Base-by-base conservation (phyloP, 345 rosid genomes). In the Arabidopsis arenosa region DNA sequence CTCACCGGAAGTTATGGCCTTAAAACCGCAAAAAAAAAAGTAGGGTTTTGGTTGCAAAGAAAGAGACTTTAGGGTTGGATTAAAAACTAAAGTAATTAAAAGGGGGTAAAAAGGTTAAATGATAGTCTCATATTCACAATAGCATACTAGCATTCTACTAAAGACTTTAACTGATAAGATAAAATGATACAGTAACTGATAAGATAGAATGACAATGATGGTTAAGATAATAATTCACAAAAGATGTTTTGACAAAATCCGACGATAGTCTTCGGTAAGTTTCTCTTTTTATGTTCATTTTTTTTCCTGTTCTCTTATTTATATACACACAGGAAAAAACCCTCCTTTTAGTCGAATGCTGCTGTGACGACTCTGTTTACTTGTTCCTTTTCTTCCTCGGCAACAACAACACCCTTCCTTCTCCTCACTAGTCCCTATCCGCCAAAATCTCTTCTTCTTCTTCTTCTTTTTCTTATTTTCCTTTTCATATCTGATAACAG, bases 391-490 rank as follows among this genome's bases (percentile, higher is more conserved):
- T 26, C 68, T 43, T 44, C 26, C 23, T 63, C 68, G 35, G 52
- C 67, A 63, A 63, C 68, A 44, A 44, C 68, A 63, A 14, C 68
- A 26, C 39, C 53, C 53, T 28, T 26, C 37, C 26, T 23, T 43
- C 68, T 63, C 54, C 68, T 63, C 68, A 43, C 68, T 23, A 23
- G 26, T 63, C 51, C 12, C 68, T 63, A 43, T 63, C 53, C 54
- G 5, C 17, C 53, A 26, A 63, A 63, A 26, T 2, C 51, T 41
- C 53, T 63, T 23, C 36, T 62, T 41, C 33, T 62, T 41, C 33
- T 10, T 40, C 48, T 21, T 60, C 39, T 14, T 1, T 12, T 8
- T 57, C 64, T 17, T 61, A 1, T 37, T 60, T 40, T 61, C 49
- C 12, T 26, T 26, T 43, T 1, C 7, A 7, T 63, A 26, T 44